Percentiles rank a stretch among this genome's conserved stretches.
Evolutionary conservation across 2,329 filamentous ascomycete species (phyloP).

Genomic region (Ceratocystis eucalypticola): DNA sequence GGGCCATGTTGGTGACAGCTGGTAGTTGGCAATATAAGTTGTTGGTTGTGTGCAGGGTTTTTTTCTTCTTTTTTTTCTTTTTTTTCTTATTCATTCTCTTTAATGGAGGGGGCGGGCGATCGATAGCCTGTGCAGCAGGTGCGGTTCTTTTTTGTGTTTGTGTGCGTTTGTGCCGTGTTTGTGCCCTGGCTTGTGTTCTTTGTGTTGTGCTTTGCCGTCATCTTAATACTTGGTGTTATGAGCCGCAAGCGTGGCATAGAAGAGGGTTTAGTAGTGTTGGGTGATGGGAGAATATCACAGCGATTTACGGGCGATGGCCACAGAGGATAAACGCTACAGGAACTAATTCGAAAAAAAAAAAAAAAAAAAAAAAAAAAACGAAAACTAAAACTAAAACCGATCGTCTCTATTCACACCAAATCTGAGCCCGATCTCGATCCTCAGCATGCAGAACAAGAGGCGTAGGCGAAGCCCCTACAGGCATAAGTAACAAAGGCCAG

Average conservation of each 20-base stretch:
- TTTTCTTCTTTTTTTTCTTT: background rate
- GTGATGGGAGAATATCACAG: no score
- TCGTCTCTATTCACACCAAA: background rate
- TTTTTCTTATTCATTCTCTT: background rate
- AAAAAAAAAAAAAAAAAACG: background rate
- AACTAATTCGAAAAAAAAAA: background rate
- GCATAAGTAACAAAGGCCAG: no score
- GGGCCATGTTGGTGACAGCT: slow-evolving; percentile 11
- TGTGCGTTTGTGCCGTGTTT: background rate
- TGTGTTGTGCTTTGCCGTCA: background rate
- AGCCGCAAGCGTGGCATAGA: background rate
- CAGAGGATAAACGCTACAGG: background rate
- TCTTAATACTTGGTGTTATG: background rate
- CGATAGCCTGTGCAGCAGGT: background rate
- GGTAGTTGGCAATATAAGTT: background rate
- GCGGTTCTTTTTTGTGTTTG: background rate
- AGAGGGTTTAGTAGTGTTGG: no score
- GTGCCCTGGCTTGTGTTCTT: background rate
- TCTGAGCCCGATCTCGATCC: background rate
- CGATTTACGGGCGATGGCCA: no score
- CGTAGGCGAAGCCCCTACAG: no score
- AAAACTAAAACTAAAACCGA: background rate
- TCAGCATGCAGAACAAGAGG: no score
- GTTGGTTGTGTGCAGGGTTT: background rate
- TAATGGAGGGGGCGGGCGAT: background rate